Conservation (phyloP, 108 stramenopile species). For the Fragilariopsis cylindrus region DNA sequence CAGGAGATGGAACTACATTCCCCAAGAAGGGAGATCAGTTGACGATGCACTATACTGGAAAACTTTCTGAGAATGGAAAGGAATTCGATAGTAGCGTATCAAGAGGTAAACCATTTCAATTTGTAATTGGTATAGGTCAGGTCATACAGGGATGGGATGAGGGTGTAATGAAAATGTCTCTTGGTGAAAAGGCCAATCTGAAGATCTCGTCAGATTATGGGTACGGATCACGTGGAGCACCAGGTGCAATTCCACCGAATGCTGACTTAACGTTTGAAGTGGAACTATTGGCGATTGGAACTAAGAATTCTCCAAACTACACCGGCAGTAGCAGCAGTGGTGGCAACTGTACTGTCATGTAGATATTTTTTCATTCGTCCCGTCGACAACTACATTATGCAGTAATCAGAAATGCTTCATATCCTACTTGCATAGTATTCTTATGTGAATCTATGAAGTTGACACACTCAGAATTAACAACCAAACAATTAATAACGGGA, state of each 20-base stretch:
- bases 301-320: background rate
- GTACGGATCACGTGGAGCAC: slow-evolving; percentile 84
- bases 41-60: slow-evolving; percentile 86
- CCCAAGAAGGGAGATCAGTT: slow-evolving; percentile 77
- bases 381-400: too few species aligned
- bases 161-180: slow-evolving; percentile 57
- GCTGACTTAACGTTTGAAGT: slow-evolving; percentile 84
- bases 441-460: too few species aligned
- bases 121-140: slow-evolving; percentile 58
- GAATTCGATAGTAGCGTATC: slow-evolving; percentile 80
- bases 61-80: slow-evolving; percentile 62
- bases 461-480: too few species aligned
- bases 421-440: too few species aligned
- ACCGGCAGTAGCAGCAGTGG: background rate
- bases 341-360: background rate
- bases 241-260: slow-evolving; percentile 90
- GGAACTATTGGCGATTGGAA: slow-evolving; percentile 66
- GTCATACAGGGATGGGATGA: slow-evolving; percentile 56
- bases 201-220: slow-evolving; percentile 82
- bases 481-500: too few species aligned
- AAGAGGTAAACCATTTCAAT: slow-evolving; percentile 71
- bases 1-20: slow-evolving; percentile 75
- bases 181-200: slow-evolving; percentile 84
- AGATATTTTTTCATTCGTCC: background rate
- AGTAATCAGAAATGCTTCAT: too few species aligned